Conservation (phyloP, 2,329 filamentous ascomycete genomes). For the Diatrype stigma region DNA sequence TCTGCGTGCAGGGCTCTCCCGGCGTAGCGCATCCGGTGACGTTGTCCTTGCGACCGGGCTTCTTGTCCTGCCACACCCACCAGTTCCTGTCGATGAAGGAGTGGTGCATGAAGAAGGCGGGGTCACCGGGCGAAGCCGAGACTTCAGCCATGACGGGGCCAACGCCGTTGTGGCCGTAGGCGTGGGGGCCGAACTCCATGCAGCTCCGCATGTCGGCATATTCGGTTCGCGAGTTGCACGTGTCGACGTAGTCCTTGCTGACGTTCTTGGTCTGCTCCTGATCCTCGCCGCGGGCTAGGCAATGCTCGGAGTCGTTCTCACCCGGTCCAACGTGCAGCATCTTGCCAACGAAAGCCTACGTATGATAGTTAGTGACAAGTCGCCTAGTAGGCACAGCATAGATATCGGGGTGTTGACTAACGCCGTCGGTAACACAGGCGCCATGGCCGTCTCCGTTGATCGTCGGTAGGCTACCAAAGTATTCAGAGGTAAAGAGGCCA, state of each 20-base stretch:
- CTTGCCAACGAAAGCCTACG: conserved; percentile 21
- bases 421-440: conserved; percentile 24
- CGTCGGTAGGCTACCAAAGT: conserved; percentile 25
- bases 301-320: conserved; percentile 14
- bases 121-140: conserved; percentile 27
- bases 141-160: conserved; percentile 29
- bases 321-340: conserved; percentile 12
- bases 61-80: conserved; percentile 25
- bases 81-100: conserved; percentile 26
- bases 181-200: conserved; percentile 24
- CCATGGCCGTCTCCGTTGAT: conserved; percentile 18
- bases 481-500: conserved; percentile 23
- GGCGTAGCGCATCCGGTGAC: conserved; percentile 24
- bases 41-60: conserved; percentile 17
- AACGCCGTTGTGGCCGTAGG: conserved; percentile 29
- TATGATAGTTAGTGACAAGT: conserved; percentile 1
- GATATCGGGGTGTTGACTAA: conserved; percentile 8
- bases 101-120: conserved; percentile 32
- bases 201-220: conserved; percentile 8
- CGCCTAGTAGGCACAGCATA: neutral
- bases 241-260: conserved; percentile 8
- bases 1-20: conserved; percentile 16
- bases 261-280: neutral
- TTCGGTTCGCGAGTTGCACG: conserved; percentile 7
- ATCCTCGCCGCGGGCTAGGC: neutral